Evolutionary conservation across 225 moss, liverwort and hornwort genomes (phyloP).

Genomic region (Lunularia cruciata): DNA sequence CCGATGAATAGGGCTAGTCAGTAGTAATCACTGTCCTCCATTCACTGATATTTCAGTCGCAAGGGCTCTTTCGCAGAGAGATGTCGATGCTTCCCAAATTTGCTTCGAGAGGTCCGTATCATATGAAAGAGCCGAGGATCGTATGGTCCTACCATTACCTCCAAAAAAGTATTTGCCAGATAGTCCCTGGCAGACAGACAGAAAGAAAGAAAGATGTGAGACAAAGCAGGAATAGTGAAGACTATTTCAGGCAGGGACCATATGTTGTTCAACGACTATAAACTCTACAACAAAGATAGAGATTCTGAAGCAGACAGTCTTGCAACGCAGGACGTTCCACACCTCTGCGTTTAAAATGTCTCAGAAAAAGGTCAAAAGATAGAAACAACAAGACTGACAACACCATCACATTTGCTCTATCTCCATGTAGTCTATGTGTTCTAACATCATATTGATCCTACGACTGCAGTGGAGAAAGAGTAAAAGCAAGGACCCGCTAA

Average conservation of each 20-base stretch:
- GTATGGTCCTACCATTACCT: constrained; percentile 48
- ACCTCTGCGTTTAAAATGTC: neutral
- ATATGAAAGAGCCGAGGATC: constrained; percentile 59
- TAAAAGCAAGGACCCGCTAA: neutral
- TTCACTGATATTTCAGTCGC: neutral
- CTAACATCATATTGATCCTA: neutral
- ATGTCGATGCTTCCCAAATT: constrained; percentile 53
- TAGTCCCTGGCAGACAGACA: constrained; percentile 33
- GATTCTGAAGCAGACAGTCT: neutral
- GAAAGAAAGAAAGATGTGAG: neutral
- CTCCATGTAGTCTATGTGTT: neutral
- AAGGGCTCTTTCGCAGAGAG: constrained; percentile 21
- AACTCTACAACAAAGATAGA: too few relatives aligned
- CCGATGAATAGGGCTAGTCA: too few relatives aligned
- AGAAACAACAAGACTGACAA: neutral
- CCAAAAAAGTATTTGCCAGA: constrained; percentile 83
- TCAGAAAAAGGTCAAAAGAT: neutral
- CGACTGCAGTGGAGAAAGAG: neutral
- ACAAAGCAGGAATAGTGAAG: neutral
- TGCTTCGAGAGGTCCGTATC: constrained; percentile 45
- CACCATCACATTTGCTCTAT: neutral
- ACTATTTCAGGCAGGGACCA: neutral
- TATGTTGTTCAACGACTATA: too few relatives aligned
- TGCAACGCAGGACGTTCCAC: neutral
- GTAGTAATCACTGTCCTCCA: too few relatives aligned